These are phyloP conservation scores for Usnea hakonensis DNA, from an alignment of 495 filamentous ascomycete species.

Conservation along the genomic window DNA sequence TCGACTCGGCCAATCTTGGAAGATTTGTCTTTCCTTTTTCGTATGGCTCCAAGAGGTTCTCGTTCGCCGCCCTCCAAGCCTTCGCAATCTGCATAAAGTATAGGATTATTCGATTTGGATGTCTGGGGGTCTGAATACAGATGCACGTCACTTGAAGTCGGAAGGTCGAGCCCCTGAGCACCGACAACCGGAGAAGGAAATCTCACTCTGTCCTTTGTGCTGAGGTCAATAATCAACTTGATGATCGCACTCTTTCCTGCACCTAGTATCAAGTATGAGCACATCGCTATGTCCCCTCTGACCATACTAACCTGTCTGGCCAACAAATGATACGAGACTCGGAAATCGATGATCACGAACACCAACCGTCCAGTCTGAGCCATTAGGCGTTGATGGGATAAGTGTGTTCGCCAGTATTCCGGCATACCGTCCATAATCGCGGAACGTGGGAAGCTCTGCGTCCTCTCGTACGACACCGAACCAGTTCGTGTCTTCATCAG, in stretches of 20 bases:
- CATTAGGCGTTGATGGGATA: slow-evolving; percentile 14
- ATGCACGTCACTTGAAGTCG: slow-evolving; percentile 31
- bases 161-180: slow-evolving; percentile 11
- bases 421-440: slow-evolving; percentile 35
- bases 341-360: slow-evolving; percentile 25
- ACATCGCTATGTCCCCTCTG: slow-evolving; percentile 4
- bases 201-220: not conserved
- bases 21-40: slow-evolving; percentile 8
- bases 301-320: slow-evolving; percentile 33
- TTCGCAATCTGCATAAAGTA: slow-evolving; percentile 34
- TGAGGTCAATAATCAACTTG: slow-evolving; percentile 41
- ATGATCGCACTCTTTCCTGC: slow-evolving; percentile 54
- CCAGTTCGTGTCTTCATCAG: slow-evolving; percentile 43
- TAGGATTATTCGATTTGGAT: slow-evolving; percentile 12
- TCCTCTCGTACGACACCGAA: slow-evolving; percentile 37
- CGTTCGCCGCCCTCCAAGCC: slow-evolving; percentile 29
- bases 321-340: slow-evolving; percentile 36
- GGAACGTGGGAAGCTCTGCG: slow-evolving; percentile 29
- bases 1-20: slow-evolving; percentile 1
- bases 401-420: slow-evolving; percentile 35
- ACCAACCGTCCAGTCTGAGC: not conserved
- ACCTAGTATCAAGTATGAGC: not conserved
- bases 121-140: slow-evolving; percentile 28
- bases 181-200: slow-evolving; percentile 19
- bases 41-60: slow-evolving; percentile 21